Evolutionary conservation across 148 eudicot genomes (phyloP), one percentile per base, ranked within the genome.

Genomic region (Nepenthes mirabilis): DNA sequence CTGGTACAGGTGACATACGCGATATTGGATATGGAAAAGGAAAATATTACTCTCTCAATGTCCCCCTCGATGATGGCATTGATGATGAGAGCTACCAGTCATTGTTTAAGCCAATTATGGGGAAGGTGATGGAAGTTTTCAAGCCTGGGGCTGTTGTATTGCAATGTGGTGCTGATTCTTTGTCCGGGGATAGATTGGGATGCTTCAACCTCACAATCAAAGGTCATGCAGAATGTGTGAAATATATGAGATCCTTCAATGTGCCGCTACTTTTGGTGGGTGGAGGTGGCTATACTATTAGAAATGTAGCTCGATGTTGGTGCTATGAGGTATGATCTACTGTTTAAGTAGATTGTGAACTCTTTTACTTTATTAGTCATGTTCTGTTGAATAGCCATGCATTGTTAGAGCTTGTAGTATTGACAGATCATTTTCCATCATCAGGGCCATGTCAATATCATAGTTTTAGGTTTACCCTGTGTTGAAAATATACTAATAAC

Each of bases 231-330:
- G 94, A 86, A 72, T 86, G 94, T 68, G 86, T 86, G 40, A 83
- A 67, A 60, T 86, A 72, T 66, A 81, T 86, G 86, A 79, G 89
- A 65, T 86, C 94, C 57, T 86, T 86, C 51, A 86, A 86, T 65
- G 94, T 86, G 52, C 94, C 86, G 0, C 67, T 86, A 36, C 67
- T 86, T 59, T 64, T 86, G 75, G 55, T 86, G 50, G 94, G 94
- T 77, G 95, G 95, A 14, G 94, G 94, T 61, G 94, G 94, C 48
- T 86, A 86, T 65, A 86, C 86, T 5, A 83, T 86, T 64, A 74
- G 89, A 36, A 86, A 86, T 60, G 94, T 86, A 66, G 94, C 89
- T 67, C 89, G 94, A 40, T 86, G 89, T 69, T 86, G 94, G 89
- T 83, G 89, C 60, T 86, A 86, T 59, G 94, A 86, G 94, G 94